These are phyloP conservation scores for Colletotrichum orbiculare DNA, from an alignment of 2,329 filamentous ascomycete genomes.

Conservation along the genomic window DNA sequence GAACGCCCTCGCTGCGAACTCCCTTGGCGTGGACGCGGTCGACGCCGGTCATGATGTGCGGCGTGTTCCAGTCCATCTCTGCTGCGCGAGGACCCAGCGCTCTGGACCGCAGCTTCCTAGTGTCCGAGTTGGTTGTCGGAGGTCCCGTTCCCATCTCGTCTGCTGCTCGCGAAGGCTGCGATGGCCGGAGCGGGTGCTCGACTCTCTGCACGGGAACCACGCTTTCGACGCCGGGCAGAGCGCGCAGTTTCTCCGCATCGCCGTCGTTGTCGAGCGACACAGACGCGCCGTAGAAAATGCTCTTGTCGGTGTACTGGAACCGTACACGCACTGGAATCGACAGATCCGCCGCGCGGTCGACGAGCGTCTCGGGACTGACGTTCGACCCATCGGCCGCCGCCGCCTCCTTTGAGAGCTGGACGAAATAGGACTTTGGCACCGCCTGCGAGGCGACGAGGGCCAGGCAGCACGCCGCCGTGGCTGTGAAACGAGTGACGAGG, in stretches of 20 bases:
- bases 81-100: too few relatives aligned
- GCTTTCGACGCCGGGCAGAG: slow-evolving; percentile 14
- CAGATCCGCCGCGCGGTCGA: background rate
- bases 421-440: slow-evolving; percentile 19
- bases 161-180: too few relatives aligned
- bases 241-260: slow-evolving; percentile 6
- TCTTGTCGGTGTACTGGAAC: slow-evolving; percentile 19
- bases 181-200: background rate
- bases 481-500: slow-evolving; percentile 4
- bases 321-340: slow-evolving; percentile 12
- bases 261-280: slow-evolving; percentile 6
- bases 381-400: background rate
- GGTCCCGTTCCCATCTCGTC: too few relatives aligned
- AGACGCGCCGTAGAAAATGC: slow-evolving; percentile 22
- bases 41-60: too few relatives aligned
- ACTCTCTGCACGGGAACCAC: slow-evolving; percentile 7
- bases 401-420: slow-evolving; percentile 3
- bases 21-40: too few relatives aligned
- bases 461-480: slow-evolving; percentile 9
- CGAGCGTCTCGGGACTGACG: slow-evolving; percentile 2
- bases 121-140: too few relatives aligned
- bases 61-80: too few relatives aligned
- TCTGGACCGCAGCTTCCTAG: too few relatives aligned
- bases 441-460: background rate
- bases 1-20: slow-evolving; percentile 6